Percentiles rank a stretch among this genome's conserved stretches.
Evolutionary conservation across 2,329 filamentous ascomycete genomes (phyloP).

Genomic region (Apiospora arundinis): DNA sequence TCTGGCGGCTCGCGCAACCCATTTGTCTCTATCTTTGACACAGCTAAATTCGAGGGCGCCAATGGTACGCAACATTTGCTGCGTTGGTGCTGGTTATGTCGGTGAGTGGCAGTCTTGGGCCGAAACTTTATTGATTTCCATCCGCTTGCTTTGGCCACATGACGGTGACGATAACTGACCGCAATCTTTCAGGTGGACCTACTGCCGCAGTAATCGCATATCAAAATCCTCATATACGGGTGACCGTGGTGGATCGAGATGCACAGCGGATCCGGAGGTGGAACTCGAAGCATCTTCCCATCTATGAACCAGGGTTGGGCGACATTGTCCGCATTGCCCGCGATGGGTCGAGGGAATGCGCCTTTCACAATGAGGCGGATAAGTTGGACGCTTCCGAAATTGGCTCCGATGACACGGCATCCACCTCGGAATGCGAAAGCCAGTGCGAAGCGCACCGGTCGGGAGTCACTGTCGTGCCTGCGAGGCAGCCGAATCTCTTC

Average conservation of each 20-base stretch:
- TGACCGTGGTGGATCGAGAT: constrained; percentile 79
- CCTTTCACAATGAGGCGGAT: constrained; percentile 46
- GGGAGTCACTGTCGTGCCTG: constrained; percentile 43
- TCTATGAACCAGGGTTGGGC: constrained; percentile 75
- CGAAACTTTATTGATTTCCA: not conserved
- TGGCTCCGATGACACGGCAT: constrained; percentile 39
- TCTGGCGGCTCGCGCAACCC: constrained; percentile 26
- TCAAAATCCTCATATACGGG: constrained; percentile 72
- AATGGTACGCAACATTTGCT: constrained; percentile 45
- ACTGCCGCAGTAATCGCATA: constrained; percentile 77
- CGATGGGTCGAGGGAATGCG: constrained; percentile 58
- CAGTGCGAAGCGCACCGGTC: constrained; percentile 32
- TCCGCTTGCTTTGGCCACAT: not conserved
- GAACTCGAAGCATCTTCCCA: constrained; percentile 76
- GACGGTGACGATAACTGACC: not conserved
- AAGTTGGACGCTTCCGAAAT: constrained; percentile 38
- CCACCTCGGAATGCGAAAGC: constrained; percentile 40
- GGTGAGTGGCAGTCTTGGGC: constrained; percentile 55
- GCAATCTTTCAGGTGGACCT: constrained; percentile 63
- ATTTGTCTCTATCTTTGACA: constrained; percentile 27
- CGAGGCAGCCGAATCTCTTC: constrained; percentile 69
- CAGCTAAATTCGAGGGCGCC: constrained; percentile 25
- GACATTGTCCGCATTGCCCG: constrained; percentile 71
- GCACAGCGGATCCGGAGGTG: constrained; percentile 70
- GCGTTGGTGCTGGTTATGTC: constrained; percentile 39